A percentile compares a stretch with the other conserved stretches of the same genome.
Evolutionary conservation across 352 stramenopile genomes (phyloP).

Genomic region (Pythium dissimile): DNA sequence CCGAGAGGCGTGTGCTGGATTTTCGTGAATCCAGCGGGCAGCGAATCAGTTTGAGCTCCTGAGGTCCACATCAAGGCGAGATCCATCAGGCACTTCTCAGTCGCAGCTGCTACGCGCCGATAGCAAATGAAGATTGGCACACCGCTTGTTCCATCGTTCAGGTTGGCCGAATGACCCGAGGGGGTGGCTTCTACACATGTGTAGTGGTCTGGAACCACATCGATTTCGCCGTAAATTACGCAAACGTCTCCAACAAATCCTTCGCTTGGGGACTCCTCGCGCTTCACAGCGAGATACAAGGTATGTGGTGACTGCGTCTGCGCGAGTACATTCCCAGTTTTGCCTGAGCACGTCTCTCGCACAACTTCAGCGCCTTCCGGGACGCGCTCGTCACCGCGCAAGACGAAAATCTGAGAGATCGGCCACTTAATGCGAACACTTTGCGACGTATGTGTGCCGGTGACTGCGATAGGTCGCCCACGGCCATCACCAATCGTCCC

Average conservation of each 20-base stretch:
- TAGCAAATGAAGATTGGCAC: conserved; percentile 87
- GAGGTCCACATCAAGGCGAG: conserved; percentile 77
- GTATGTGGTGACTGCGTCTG: conserved; percentile 71
- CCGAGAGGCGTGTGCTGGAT: conserved; percentile 82
- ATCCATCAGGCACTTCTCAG: conserved; percentile 69
- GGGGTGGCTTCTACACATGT: conserved; percentile 71
- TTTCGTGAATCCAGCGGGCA: conserved; percentile 75
- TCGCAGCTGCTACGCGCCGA: conserved; percentile 29
- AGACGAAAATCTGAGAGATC: conserved; percentile 66
- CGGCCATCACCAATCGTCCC: conserved; percentile 72
- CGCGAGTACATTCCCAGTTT: conserved; percentile 64
- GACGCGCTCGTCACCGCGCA: conserved; percentile 71
- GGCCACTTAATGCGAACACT: conserved; percentile 71
- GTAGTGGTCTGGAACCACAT: conserved; percentile 75
- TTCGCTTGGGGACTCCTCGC: conserved; percentile 44
- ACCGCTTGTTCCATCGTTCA: conserved; percentile 75
- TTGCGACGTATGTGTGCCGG: conserved; percentile 55
- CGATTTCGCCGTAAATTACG: conserved; percentile 86
- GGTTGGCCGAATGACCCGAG: conserved; percentile 64
- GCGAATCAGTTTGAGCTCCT: conserved; percentile 45
- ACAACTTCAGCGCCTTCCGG: conserved; percentile 68
- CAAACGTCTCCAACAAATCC: conserved; percentile 67
- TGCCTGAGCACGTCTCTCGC: conserved; percentile 65
- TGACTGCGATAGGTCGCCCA: conserved; percentile 47
- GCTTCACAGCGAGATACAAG: conserved; percentile 71